Percentiles rank a stretch among this genome's conserved stretches.
phyloP scores from a whole-genome alignment of 169 alveolate genomes.

The Cryptosporidium viatorum region DNA sequence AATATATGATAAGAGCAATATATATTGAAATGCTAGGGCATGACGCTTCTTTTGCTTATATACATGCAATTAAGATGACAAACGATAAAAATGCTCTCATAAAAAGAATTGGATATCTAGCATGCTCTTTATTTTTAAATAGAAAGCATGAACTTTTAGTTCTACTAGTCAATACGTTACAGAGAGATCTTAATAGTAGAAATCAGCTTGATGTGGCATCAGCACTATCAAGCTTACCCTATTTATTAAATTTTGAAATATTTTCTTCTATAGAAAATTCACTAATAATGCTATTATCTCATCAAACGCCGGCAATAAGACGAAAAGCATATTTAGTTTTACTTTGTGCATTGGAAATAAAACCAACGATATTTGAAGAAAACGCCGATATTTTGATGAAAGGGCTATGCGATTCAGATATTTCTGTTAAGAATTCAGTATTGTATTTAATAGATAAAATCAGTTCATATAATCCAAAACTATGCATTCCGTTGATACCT shows the following conservation, averaged over 20 bases:
- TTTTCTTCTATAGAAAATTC: conserved; percentile 88
- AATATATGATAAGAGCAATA: conserved; percentile 89
- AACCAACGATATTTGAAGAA: conserved; percentile 80
- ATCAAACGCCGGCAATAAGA: conserved; percentile 89
- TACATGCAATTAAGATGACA: conserved; percentile 92
- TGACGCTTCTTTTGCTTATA: conserved; percentile 93
- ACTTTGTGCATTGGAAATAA: conserved; percentile 79
- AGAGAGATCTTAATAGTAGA: conserved; percentile 89
- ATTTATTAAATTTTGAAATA: conserved; percentile 88
- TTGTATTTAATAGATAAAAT: conserved; percentile 84
- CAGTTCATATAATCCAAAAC: conserved; percentile 64
- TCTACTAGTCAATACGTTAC: conserved; percentile 90
- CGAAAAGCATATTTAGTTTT: conserved; percentile 92
- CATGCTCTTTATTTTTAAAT: conserved; percentile 90
- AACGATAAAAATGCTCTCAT: conserved; percentile 85
- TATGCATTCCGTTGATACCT: conserved; percentile 80
- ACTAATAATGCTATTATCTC: conserved; percentile 85
- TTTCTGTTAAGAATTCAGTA: conserved; percentile 92
- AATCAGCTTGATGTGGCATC: conserved; percentile 90
- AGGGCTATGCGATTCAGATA: conserved; percentile 93
- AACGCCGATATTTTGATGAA: conserved; percentile 84
- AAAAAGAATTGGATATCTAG: conserved; percentile 93
- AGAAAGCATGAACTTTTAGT: conserved; percentile 89
- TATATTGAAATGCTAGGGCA: conserved; percentile 96
- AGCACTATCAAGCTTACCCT: conserved; percentile 89